Evolutionary conservation across 2,329 filamentous ascomycete genomes (phyloP).

Genomic region (Cladorrhinum sp.): DNA sequence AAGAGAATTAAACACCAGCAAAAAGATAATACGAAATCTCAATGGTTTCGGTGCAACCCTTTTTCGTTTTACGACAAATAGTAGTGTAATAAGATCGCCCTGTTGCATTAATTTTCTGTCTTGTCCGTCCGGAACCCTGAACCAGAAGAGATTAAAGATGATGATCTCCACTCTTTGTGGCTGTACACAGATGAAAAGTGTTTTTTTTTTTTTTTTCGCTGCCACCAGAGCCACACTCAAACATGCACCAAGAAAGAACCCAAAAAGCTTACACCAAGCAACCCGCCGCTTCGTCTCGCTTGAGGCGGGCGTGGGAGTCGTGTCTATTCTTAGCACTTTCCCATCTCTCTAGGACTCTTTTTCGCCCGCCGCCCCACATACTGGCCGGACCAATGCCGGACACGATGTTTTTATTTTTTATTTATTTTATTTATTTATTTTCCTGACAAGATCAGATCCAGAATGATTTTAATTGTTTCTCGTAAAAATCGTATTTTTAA

Average conservation of each 20-base stretch:
- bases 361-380: conserved; percentile 5
- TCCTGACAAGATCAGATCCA: no score
- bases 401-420: conserved; percentile 2
- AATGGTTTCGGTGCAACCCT: conserved; percentile 3
- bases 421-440: no score
- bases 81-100: neutral
- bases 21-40: neutral
- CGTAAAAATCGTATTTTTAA: no score
- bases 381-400: conserved; percentile 13
- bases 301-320: neutral
- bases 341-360: neutral
- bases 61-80: no score
- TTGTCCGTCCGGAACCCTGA: neutral
- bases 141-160: neutral
- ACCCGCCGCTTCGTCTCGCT: neutral
- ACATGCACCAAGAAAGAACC: no score
- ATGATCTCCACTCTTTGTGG: conserved; percentile 19
- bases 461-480: neutral
- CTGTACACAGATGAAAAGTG: conserved; percentile 16
- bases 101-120: neutral
- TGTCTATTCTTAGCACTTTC: conserved; percentile 21
- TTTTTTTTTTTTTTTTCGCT: no score
- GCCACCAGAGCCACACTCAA: no score
- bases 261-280: neutral
- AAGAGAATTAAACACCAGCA: neutral